These are phyloP conservation scores for Gynandropsis gynandra DNA, from an alignment of 345 rosid species.

Conservation along the genomic window DNA sequence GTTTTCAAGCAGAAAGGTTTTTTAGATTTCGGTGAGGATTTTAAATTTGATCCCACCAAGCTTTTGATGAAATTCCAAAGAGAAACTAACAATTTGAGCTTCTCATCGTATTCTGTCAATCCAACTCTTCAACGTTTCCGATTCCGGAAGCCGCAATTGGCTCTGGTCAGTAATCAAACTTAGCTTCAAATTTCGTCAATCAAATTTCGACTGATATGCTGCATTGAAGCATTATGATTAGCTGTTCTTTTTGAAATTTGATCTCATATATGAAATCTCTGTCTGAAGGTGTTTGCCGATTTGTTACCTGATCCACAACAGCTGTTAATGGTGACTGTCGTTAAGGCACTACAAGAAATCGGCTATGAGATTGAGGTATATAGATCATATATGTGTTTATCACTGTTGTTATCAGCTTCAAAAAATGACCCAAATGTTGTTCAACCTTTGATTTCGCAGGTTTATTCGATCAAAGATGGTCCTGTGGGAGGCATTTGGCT, in stretches of 20 bases:
- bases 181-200: too few species aligned
- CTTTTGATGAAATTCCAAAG: conserved; percentile 44
- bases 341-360: conserved; percentile 56
- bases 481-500: conserved; percentile 65
- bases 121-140: conserved; percentile 50
- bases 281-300: conserved; percentile 65
- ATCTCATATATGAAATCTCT: conserved; percentile 9
- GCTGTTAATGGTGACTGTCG: conserved; percentile 72
- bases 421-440: background rate
- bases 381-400: conserved; percentile 5
- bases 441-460: conserved; percentile 40
- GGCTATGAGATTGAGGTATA: conserved; percentile 80
- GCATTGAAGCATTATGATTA: background rate
- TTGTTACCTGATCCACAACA: conserved; percentile 75
- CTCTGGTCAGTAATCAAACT: conserved; percentile 49
- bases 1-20: conserved; percentile 49
- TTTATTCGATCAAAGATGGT: conserved; percentile 76
- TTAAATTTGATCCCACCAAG: conserved; percentile 47
- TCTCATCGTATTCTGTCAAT: conserved; percentile 36
- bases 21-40: conserved; percentile 60
- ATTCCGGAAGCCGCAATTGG: conserved; percentile 70
- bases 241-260: conserved; percentile 6
- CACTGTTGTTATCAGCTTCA: conserved; percentile 5
- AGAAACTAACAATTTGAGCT: conserved; percentile 32
- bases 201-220: background rate